Evolutionary conservation across 768 basidiomycete species (phyloP).

Genomic region (Paxillus ammoniavirescens): DNA sequence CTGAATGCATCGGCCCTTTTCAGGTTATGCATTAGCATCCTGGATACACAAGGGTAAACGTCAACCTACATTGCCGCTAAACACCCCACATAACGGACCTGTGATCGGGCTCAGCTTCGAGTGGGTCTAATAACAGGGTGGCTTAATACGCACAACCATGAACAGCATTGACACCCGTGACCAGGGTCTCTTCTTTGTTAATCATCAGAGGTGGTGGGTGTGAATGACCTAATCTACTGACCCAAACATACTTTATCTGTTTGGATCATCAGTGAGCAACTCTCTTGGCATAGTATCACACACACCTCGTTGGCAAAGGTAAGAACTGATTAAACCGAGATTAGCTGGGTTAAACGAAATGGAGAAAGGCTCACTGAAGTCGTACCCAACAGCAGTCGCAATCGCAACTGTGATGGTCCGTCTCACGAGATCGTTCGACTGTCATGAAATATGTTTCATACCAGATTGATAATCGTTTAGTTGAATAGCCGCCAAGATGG

Average conservation of each 20-base stretch:
- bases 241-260: constrained; percentile 19
- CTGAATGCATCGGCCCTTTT: neutral
- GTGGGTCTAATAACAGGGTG: neutral
- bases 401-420: constrained; percentile 5
- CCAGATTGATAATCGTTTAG: constrained; percentile 10
- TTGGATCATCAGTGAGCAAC: neutral
- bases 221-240: constrained; percentile 1
- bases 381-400: constrained; percentile 14
- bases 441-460: neutral
- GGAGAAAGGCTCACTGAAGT: constrained; percentile 11
- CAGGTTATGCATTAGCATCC: neutral
- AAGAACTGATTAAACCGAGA: constrained; percentile 8
- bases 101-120: neutral
- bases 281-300: neutral
- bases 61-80: constrained; percentile 8
- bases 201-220: neutral
- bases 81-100: constrained; percentile 21
- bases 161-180: neutral
- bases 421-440: neutral
- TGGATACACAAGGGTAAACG: too few relatives aligned
- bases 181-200: neutral
- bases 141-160: neutral
- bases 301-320: constrained; percentile 17
- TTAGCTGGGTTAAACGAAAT: neutral
- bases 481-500: neutral